Evolutionary conservation across 2,329 filamentous ascomycete genomes (phyloP).

Genomic region (Blastomyces parvus): DNA sequence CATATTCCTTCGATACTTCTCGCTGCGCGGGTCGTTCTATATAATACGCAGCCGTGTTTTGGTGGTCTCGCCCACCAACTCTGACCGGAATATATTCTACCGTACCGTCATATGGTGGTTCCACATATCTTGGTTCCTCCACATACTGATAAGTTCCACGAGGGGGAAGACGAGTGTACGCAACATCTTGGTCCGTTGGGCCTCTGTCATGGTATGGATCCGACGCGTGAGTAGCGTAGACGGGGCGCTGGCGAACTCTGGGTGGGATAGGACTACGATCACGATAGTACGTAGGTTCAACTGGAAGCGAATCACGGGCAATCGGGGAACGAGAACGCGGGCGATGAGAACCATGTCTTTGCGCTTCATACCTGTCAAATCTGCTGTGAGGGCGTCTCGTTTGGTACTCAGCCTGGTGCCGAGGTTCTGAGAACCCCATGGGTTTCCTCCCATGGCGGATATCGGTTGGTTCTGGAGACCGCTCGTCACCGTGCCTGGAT

Average conservation of each 20-base stretch:
- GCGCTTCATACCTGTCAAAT: conserved; percentile 23
- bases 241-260: conserved; percentile 12
- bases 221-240: conserved; percentile 17
- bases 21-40: conserved; percentile 19
- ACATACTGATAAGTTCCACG: conserved; percentile 20
- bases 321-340: conserved; percentile 22
- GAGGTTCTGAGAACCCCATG: conserved; percentile 15
- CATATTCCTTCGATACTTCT: conserved; percentile 17
- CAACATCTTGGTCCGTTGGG: conserved; percentile 12
- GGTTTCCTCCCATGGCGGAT: conserved; percentile 15
- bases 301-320: conserved; percentile 13
- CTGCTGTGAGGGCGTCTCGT: conserved; percentile 20
- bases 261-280: conserved; percentile 18
- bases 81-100: conserved; percentile 23
- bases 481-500: conserved; percentile 11
- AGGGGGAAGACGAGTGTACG: conserved; percentile 14
- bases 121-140: conserved; percentile 18
- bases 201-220: conserved; percentile 16
- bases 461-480: conserved; percentile 18
- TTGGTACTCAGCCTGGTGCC: conserved; percentile 13
- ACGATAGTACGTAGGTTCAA: conserved; percentile 20
- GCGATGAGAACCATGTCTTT: conserved; percentile 17
- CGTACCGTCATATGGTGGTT: conserved; percentile 16
- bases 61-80: conserved; percentile 15
- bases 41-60: conserved; percentile 18